A percentile compares a stretch with the other conserved stretches of the same genome.
phyloP scores from a whole-genome alignment of 2,329 filamentous ascomycete species.

The Akanthomyces uredinophilus region DNA sequence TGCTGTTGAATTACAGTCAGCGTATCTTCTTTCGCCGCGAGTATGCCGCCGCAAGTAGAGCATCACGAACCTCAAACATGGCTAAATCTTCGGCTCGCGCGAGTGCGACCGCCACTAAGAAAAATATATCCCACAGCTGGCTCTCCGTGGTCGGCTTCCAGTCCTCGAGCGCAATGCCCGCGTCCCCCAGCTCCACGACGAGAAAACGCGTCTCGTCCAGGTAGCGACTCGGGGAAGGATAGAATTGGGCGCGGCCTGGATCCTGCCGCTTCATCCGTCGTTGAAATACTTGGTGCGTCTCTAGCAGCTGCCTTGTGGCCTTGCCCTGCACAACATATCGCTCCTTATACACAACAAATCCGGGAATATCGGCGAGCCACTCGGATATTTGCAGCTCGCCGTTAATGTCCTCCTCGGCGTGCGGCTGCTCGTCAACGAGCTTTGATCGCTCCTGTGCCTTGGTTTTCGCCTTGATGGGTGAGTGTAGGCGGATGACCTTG shows the following conservation, averaged over 20 bases:
- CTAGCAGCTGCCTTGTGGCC: constrained; percentile 46
- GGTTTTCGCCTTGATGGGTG: constrained; percentile 53
- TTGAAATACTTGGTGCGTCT: constrained; percentile 57
- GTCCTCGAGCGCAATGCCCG: constrained; percentile 55
- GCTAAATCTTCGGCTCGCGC: constrained; percentile 53
- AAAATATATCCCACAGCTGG: constrained; percentile 60
- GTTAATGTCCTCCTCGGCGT: constrained; percentile 47
- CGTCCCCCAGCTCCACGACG: constrained; percentile 59
- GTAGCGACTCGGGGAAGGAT: constrained; percentile 57
- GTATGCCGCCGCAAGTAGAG: not conserved
- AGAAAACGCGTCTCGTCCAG: constrained; percentile 53
- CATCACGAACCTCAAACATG: constrained; percentile 51
- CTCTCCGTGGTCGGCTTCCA: constrained; percentile 43
- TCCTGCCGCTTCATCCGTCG: constrained; percentile 50
- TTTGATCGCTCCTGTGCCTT: constrained; percentile 49
- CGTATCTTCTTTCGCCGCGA: not conserved
- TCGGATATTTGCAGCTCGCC: constrained; percentile 61
- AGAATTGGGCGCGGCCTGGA: constrained; percentile 53
- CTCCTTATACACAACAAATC: constrained; percentile 63
- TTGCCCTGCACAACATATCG: constrained; percentile 55
- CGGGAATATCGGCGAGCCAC: constrained; percentile 57
- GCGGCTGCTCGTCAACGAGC: constrained; percentile 55
- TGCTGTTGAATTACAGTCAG: constrained; percentile 39
- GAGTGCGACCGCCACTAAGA: constrained; percentile 55
- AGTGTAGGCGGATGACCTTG: constrained; percentile 57